phyloP scores from a whole-genome alignment of 1,139 yeast genomes.

The Suhomyces terraborum region DNA sequence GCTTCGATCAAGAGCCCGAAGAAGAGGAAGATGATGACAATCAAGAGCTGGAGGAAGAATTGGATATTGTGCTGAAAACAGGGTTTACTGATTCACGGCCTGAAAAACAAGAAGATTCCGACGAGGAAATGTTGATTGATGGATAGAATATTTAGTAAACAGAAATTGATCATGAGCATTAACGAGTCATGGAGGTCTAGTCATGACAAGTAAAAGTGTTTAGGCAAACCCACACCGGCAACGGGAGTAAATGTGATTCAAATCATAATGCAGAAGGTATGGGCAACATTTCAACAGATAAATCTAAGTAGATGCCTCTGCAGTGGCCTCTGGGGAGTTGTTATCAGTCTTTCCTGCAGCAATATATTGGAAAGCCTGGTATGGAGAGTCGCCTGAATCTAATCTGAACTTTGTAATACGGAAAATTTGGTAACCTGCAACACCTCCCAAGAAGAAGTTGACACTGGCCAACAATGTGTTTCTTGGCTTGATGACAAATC shows the following conservation, averaged over 20 bases:
- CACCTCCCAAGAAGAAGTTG: conserved; percentile 88
- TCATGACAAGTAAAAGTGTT: neutral
- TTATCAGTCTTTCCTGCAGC: conserved; percentile 45
- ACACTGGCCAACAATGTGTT: conserved; percentile 88
- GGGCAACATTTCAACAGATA: neutral
- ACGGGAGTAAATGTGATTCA: neutral
- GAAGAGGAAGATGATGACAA: conserved; percentile 16
- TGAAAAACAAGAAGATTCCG: conserved; percentile 14
- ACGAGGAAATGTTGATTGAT: conserved; percentile 19
- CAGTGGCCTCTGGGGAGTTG: neutral
- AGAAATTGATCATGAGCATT: conserved; percentile 2
- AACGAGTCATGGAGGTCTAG: conserved; percentile 1
- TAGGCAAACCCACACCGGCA: neutral
- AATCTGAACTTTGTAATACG: conserved; percentile 70
- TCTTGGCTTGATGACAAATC: conserved; percentile 84
- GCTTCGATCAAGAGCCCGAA: conserved; percentile 17
- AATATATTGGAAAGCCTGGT: conserved; percentile 60
- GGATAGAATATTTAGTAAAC: conserved; percentile 11
- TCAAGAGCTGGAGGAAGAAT: conserved; percentile 13
- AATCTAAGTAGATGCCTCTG: neutral
- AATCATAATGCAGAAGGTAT: neutral
- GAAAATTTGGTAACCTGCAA: conserved; percentile 80
- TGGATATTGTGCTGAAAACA: conserved; percentile 1
- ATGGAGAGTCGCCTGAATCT: conserved; percentile 48
- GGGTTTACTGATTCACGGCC: conserved; percentile 2